These are phyloP conservation scores for Adiantum capillusveneris DNA, from an alignment of 75 land plant species.

Conservation along the genomic window DNA sequence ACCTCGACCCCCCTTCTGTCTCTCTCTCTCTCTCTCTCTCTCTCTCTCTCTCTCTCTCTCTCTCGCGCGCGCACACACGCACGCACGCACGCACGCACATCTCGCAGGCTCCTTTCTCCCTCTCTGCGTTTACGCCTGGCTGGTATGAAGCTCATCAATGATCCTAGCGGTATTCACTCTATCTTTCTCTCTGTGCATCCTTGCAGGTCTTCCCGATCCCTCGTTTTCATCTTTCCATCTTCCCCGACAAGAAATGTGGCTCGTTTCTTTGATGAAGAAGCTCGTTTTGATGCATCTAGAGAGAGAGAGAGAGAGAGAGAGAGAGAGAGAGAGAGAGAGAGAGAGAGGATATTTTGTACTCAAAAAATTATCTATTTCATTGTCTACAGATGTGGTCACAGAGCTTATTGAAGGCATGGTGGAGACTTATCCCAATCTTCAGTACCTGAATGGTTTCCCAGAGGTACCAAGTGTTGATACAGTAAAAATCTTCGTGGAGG, in stretches of 20 bases:
- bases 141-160: slow-evolving; percentile 5
- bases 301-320: no score
- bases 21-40: not conserved
- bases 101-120: not conserved
- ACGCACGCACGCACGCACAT: not conserved
- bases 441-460: slow-evolving; percentile 94
- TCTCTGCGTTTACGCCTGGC: not conserved
- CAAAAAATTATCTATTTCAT: not conserved
- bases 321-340: not conserved
- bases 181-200: not conserved
- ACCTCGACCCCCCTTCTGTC: not conserved
- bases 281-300: no score
- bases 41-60: not conserved
- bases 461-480: slow-evolving; percentile 52
- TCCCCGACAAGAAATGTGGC: not conserved
- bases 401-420: slow-evolving; percentile 94
- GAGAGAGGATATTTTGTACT: slow-evolving; percentile 11
- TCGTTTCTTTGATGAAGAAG: not conserved
- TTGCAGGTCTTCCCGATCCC: not conserved
- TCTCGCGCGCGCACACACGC: not conserved
- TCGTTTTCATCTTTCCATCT: not conserved
- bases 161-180: not conserved
- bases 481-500: no score
- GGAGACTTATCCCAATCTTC: slow-evolving; percentile 86
- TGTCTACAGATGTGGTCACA: slow-evolving; percentile 72